Conservation (phyloP, 1,284 basidiomycete species). For the Takashimella tepidaria region DNA sequence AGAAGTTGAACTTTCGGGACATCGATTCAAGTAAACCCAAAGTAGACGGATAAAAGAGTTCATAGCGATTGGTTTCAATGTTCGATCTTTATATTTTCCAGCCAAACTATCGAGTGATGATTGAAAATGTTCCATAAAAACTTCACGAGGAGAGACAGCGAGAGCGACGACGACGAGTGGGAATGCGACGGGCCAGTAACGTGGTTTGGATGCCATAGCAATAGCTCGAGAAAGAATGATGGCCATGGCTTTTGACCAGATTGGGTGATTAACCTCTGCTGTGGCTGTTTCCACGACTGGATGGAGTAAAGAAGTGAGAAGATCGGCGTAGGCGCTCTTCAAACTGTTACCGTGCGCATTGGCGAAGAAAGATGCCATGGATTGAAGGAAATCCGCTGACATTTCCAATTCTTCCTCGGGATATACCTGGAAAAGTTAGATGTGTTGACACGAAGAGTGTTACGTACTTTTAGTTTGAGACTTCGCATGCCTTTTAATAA, state of each 20-base stretch:
- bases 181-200: slow-evolving; percentile 86
- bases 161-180: slow-evolving; percentile 77
- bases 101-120: slow-evolving; percentile 64
- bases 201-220: slow-evolving; percentile 81
- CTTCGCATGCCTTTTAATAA: slow-evolving; percentile 71
- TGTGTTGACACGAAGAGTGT: too few species aligned
- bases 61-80: slow-evolving; percentile 65
- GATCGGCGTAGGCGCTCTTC: slow-evolving; percentile 82
- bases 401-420: slow-evolving; percentile 91
- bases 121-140: slow-evolving; percentile 78
- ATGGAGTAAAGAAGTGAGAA: slow-evolving; percentile 71
- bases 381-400: slow-evolving; percentile 83
- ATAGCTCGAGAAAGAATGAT: slow-evolving; percentile 75
- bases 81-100: slow-evolving; percentile 79
- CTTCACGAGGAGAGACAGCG: slow-evolving; percentile 80
- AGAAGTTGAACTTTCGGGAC: slow-evolving; percentile 75
- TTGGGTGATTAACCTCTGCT: slow-evolving; percentile 91
- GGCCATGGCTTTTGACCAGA: slow-evolving; percentile 88
- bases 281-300: slow-evolving; percentile 92
- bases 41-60: slow-evolving; percentile 78
- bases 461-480: slow-evolving; percentile 68
- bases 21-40: slow-evolving; percentile 93
- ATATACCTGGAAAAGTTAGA: slow-evolving; percentile 77
- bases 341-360: slow-evolving; percentile 77
- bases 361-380: slow-evolving; percentile 73